A percentile compares a stretch with the other conserved stretches of the same genome.
These are phyloP conservation scores for Wolfiporia cocos DNA, from an alignment of 1,284 basidiomycete genomes.

Conservation along the genomic window DNA sequence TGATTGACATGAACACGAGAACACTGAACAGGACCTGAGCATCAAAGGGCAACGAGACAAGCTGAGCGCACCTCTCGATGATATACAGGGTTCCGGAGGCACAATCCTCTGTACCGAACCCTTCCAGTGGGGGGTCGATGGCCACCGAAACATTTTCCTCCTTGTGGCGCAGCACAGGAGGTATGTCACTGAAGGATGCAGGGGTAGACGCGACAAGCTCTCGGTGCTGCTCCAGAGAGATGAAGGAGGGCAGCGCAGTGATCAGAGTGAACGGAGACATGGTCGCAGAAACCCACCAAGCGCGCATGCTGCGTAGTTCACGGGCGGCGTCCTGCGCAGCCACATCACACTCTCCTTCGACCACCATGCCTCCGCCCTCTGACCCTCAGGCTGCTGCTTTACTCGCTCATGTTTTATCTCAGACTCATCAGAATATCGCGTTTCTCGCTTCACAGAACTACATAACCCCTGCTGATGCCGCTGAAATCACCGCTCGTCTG, in stretches of 20 bases:
- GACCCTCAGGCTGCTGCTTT: constrained; percentile 31
- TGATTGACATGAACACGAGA: constrained; percentile 69
- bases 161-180: constrained; percentile 69
- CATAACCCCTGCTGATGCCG: constrained; percentile 46
- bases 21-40: constrained; percentile 39
- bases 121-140: constrained; percentile 62
- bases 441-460: constrained; percentile 57
- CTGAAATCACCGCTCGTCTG: constrained; percentile 45
- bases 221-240: constrained; percentile 66
- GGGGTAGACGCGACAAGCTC: constrained; percentile 71
- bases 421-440: constrained; percentile 56
- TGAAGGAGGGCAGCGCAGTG: constrained; percentile 44
- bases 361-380: constrained; percentile 13
- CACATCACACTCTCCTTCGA: not conserved
- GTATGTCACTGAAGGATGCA: constrained; percentile 74
- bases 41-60: constrained; percentile 1
- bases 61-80: constrained; percentile 65
- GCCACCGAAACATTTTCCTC: constrained; percentile 62
- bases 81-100: constrained; percentile 68
- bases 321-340: not conserved
- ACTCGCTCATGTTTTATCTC: constrained; percentile 51
- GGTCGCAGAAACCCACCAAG: not conserved
- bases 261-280: constrained; percentile 36
- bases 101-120: constrained; percentile 43
- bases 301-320: not conserved